Evolutionary conservation across 208 protist genomes (phyloP), one percentile per base, ranked within the genome.

Genomic region (Crithidia acanthocephali): DNA sequence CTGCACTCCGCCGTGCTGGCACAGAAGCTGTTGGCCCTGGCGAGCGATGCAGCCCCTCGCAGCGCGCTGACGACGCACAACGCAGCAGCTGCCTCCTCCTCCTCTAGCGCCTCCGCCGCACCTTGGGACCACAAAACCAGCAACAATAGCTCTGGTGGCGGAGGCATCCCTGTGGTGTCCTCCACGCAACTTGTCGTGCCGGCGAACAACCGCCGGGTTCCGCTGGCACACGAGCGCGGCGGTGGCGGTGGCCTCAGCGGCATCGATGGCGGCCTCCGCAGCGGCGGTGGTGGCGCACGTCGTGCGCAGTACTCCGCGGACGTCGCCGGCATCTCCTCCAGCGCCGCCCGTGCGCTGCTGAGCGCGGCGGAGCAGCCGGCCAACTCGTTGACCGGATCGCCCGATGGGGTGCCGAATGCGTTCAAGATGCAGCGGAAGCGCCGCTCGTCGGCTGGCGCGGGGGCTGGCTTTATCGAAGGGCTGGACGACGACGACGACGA

Each of bases 1-100:
- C 60, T 85, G 55, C 68, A 78, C 72, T 28, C 74, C 9, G 64
- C 72, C 6, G 56, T 90, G 25, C 53, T 93, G 3, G 55, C 68
- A 32, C 67, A 85, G 62, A 90, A 91, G 58, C 56, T 87, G 37
- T 53, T 93, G 0, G 79, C 79, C 0, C 67, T 93, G n/a, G 84
- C 88, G 1, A 82, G 83, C 44, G 88, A 93, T n/a, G 68, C 78
- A 2, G 56, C 76, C 2, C 64, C 16, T 9, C 58, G 16, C 27
- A n/a, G 27, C 23, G 13, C 42, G 11, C 9, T 45, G 18, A 32
- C 22, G n/a, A n/a, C 37, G 37, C 37, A 42, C 33, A 9, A 16
- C 20, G 22, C 52, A 25, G 25, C 51, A n/a, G 20, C n/a, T 11
- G 57, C 47, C 5, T 15, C 28, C 37, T 20, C 59, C 4, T 8